phyloP scores from a whole-genome alignment of 495 filamentous ascomycete genomes.

The Penicillium canescens region DNA sequence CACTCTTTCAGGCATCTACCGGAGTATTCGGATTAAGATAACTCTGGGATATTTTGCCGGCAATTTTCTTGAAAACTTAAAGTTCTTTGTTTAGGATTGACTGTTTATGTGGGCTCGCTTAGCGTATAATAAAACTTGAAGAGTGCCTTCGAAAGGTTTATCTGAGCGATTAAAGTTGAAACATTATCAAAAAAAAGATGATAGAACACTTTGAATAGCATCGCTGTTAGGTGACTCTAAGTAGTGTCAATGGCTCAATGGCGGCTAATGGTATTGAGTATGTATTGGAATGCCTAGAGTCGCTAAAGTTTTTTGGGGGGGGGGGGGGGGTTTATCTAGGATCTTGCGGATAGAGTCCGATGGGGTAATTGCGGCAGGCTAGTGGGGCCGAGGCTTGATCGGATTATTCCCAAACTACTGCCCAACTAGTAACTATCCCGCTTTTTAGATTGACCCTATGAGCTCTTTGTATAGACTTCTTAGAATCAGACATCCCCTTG shows the following conservation, averaged over 20 bases:
- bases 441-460: background rate
- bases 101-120: background rate
- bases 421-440: background rate
- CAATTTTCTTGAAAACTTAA: background rate
- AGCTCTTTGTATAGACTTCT: background rate
- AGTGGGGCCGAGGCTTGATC: too few species aligned
- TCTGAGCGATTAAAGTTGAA: background rate
- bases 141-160: background rate
- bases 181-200: background rate
- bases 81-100: background rate
- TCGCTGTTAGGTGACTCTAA: background rate
- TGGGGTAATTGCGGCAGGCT: too few species aligned
- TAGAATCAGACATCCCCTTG: background rate
- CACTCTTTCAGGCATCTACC: too few species aligned
- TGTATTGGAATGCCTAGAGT: too few species aligned
- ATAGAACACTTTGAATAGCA: background rate
- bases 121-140: background rate
- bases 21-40: too few species aligned
- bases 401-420: background rate
- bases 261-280: too few species aligned
- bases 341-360: too few species aligned
- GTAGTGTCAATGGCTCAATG: too few species aligned
- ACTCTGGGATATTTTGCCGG: background rate
- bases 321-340: too few species aligned
- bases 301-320: too few species aligned